Conservation (phyloP, 2,329 filamentous ascomycete species). For the Pseudocercospora musae region DNA sequence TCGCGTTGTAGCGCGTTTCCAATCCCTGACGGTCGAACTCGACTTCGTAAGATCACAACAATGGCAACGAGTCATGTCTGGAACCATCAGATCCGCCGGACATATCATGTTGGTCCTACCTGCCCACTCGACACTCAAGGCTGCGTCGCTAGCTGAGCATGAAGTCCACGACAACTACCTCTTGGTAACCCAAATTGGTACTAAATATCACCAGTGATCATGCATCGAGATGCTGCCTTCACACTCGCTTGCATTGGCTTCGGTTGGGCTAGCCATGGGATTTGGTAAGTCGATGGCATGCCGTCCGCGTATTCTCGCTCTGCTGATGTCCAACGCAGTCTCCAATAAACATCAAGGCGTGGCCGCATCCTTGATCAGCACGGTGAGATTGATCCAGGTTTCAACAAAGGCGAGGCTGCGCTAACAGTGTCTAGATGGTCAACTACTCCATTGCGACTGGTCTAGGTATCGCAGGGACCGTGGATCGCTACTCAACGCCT, state of each 20-base stretch:
- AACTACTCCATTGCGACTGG: conserved; percentile 29
- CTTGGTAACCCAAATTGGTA: too few species aligned
- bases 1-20: not conserved
- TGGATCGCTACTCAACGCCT: conserved; percentile 20
- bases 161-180: too few species aligned
- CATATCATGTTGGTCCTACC: too few species aligned
- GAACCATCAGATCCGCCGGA: not conserved
- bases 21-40: not conserved
- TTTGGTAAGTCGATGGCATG: conserved; percentile 1
- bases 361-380: conserved; percentile 57
- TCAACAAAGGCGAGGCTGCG: not conserved
- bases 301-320: too few species aligned
- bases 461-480: conserved; percentile 26
- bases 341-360: conserved; percentile 48
- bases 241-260: conserved; percentile 54
- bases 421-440: conserved; percentile 23
- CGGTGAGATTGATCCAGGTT: conserved; percentile 25
- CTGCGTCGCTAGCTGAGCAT: too few species aligned
- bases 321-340: conserved; percentile 55
- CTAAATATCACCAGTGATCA: too few species aligned
- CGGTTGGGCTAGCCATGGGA: conserved; percentile 28
- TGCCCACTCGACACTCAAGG: too few species aligned
- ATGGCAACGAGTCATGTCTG: not conserved
- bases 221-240: conserved; percentile 51
- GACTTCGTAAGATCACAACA: not conserved